Base-by-base conservation (phyloP, 1,139 yeast species). In the Saccharomyces uvarum region DNA sequence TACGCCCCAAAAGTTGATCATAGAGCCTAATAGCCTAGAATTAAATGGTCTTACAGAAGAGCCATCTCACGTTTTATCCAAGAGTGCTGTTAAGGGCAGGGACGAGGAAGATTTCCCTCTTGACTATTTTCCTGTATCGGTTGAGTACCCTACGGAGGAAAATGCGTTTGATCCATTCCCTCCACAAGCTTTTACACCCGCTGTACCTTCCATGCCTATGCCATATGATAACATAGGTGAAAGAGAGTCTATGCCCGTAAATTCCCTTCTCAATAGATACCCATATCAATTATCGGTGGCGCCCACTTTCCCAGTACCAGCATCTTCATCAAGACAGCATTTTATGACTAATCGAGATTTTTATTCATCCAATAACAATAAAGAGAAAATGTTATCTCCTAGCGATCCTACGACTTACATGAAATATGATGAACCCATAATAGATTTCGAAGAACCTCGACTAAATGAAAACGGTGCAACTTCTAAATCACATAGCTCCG, bases 31-130 rank as follows among this genome's bases (percentile, higher is more conserved):
- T 19, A 38, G 24, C 19, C 44, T 38, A 2, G 44, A 38, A 16
- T 11, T 38, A 16, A 38, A 38, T 11, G 13, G 44, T 16, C 44
- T 38, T 21, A 3, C 44, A 16, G 44, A 38, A 16, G 44, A 38
- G 4, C 11, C 44, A 5, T 16, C 44, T 8, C 44, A 38, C 16
- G 44, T 9, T 9, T 16, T 38, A 11, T 21, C 44, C 24, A 38
- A 38, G 44, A 38, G 8, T 9, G 58, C 56, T 16, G 86, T 21
- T 38, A 38, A 38, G 44, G 21, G 13, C 24, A 9, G 44, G 19
- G 44, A 82, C 41, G 54, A 54, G 21, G 59, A 57, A 59, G 89
- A 84, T 63, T 84, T 84, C 68, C 89, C 90, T 2, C 69, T 84
- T 55, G 90, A 84, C 62, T 84, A 83, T 63, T 78, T 84, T 62